These are phyloP conservation scores for Eucalyptus tenuipes DNA, from an alignment of 345 rosid species.

Conservation along the genomic window DNA sequence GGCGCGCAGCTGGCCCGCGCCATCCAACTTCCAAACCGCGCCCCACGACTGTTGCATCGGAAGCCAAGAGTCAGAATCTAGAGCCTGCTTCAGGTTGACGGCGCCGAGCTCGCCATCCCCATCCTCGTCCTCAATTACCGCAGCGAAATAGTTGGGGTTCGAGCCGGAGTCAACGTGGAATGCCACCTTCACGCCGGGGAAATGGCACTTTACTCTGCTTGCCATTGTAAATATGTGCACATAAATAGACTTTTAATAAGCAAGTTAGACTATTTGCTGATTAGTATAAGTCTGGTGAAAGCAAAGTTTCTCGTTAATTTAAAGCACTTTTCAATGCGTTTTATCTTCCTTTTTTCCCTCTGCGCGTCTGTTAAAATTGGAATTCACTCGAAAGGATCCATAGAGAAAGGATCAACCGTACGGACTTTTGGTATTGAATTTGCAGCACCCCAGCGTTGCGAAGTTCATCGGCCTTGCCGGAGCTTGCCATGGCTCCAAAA, in stretches of 20 bases:
- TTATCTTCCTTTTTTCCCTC: neutral
- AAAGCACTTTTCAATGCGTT: neutral
- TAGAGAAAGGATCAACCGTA: neutral
- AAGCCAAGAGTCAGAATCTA: conserved; percentile 24
- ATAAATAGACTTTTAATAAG: neutral
- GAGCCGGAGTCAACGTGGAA: conserved; percentile 47
- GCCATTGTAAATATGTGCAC: neutral
- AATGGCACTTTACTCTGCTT: conserved; percentile 43
- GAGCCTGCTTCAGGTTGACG: conserved; percentile 33
- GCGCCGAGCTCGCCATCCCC: conserved; percentile 43
- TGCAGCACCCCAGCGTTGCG: conserved; percentile 44
- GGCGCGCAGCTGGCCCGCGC: conserved; percentile 21
- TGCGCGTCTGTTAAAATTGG: neutral
- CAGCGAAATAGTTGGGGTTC: conserved; percentile 38
- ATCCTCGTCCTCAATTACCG: conserved; percentile 18
- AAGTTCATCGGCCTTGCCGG: conserved; percentile 35
- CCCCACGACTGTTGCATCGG: conserved; percentile 53
- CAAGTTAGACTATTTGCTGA: neutral
- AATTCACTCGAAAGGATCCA: neutral
- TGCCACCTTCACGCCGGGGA: conserved; percentile 13
- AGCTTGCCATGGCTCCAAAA: conserved; percentile 63
- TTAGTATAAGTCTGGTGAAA: neutral
- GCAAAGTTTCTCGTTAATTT: neutral
- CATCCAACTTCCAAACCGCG: conserved; percentile 44
- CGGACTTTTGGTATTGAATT: conserved; percentile 37